Conservation (phyloP, 2,329 filamentous ascomycete species). For the Colletotrichum viniferum region DNA sequence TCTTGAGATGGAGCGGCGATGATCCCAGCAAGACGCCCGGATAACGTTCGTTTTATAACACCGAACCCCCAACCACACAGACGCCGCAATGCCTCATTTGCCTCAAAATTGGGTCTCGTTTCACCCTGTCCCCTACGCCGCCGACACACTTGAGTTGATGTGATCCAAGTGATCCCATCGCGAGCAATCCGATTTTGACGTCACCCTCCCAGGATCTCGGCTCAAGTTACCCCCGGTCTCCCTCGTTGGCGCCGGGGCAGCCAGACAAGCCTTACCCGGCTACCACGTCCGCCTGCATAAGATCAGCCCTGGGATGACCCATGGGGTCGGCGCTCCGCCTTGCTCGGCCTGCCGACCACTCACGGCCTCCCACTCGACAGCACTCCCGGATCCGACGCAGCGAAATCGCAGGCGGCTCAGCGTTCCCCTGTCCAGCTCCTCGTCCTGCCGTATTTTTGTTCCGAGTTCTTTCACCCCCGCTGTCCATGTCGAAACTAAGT, state of each 20-base stretch:
- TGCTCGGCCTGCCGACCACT: neutral
- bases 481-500: constrained; percentile 19
- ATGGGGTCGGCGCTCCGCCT: neutral
- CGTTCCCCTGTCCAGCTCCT: constrained; percentile 10
- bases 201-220: constrained; percentile 15
- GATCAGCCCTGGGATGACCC: constrained; percentile 11
- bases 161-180: neutral
- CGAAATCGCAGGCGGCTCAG: neutral
- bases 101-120: constrained; percentile 15
- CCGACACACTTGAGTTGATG: neutral
- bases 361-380: neutral
- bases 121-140: neutral
- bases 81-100: constrained; percentile 19
- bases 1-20: constrained; percentile 3
- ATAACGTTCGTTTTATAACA: constrained; percentile 11
- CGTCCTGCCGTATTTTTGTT: neutral
- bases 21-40: neutral
- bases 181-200: constrained; percentile 6
- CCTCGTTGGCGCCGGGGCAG: neutral
- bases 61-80: constrained; percentile 14
- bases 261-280: neutral
- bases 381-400: neutral
- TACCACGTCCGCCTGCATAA: constrained; percentile 1
- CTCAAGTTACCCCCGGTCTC: neutral
- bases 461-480: neutral